These are phyloP conservation scores for Selaginella moellendorffii DNA, from an alignment of 75 land plant species.

Conservation along the genomic window DNA sequence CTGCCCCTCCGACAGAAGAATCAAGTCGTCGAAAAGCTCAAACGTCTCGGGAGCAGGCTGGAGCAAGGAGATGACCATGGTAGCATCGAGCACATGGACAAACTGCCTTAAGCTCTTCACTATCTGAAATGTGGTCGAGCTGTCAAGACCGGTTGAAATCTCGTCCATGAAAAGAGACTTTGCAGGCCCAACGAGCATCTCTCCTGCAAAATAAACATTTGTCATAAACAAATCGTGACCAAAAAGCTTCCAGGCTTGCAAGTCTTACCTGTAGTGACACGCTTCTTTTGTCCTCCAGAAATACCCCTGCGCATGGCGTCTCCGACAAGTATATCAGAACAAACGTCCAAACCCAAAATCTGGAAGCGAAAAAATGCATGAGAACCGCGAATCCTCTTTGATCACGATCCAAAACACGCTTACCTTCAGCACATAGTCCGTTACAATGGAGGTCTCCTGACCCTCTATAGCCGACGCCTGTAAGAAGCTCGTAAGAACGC, in stretches of 20 bases:
- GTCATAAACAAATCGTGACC: too few species aligned
- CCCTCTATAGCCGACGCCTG: constrained; percentile 6
- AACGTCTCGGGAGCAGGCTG: background rate
- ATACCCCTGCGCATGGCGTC: constrained; percentile 6
- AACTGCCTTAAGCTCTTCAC: background rate
- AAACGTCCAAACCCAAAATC: constrained; percentile 2
- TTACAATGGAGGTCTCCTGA: background rate
- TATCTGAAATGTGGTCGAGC: constrained; percentile 9
- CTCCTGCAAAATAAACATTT: constrained; percentile 1
- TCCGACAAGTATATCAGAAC: background rate
- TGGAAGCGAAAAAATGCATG: too few species aligned
- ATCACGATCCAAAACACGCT: too few species aligned
- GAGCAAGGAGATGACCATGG: background rate
- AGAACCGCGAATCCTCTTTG: too few species aligned
- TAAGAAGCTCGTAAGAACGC: background rate
- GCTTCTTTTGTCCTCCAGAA: constrained; percentile 4
- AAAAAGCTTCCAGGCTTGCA: too few species aligned
- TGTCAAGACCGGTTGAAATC: constrained; percentile 5
- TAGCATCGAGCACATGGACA: constrained; percentile 6
- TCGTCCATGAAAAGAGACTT: constrained; percentile 8
- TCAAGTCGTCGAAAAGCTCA: constrained; percentile 3
- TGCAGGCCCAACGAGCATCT: constrained; percentile 8
- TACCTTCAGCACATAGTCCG: constrained; percentile 4
- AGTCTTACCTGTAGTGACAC: constrained; percentile 4
- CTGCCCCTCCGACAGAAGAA: background rate